Base-by-base conservation (phyloP, 1,284 basidiomycete genomes). In the Microbotryum saponariae region DNA sequence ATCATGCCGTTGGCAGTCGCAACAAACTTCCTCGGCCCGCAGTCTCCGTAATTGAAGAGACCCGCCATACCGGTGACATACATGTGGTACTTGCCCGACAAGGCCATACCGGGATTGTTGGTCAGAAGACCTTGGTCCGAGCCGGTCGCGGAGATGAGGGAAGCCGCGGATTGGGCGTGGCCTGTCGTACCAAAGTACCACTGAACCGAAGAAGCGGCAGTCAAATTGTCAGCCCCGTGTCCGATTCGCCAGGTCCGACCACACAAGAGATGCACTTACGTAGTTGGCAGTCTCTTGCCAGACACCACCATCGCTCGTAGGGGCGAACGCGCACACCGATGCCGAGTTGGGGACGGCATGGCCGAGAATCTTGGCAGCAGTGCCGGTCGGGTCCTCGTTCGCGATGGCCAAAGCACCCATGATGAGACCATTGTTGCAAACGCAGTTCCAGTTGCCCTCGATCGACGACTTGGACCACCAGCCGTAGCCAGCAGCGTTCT, bases 251-350 rank as follows among this genome's bases (percentile, higher is more conserved):
- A 21, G 7, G 12, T 23, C 10, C 21, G 14, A 23, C 21, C 27
- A 23, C 10, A 50, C 31, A 23, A 14, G 48, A 29, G 10, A 6
- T 12, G 18, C 48, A 50, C 48, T 50, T 20, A 50, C 48, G 74
- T 93, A 94, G 77, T 97, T 91, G 61, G 91, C 82, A 1, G 91
- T 96, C 77, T 98, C 94, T n/a, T 85, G 79, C 93, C 94, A 97
- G 27, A 90, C 87, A 29, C 93, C 94, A 73, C 93, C 94, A 73
- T 97, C 93, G 45, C 78, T 21, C 4, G 54, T 37, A 10, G 54
- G 54, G 23, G 76, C 82, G 20, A 73, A 61, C 73, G 84, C 89
- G 74, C 94, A 97, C 75, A 91, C 92, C 62, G 79, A 68, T 64
- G 83, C 79, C 47, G 91, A 89, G 72, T 91, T 90, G 64, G 82